Conservation (phyloP, 179 eudicot species). For the Vitellaria paradoxa region DNA sequence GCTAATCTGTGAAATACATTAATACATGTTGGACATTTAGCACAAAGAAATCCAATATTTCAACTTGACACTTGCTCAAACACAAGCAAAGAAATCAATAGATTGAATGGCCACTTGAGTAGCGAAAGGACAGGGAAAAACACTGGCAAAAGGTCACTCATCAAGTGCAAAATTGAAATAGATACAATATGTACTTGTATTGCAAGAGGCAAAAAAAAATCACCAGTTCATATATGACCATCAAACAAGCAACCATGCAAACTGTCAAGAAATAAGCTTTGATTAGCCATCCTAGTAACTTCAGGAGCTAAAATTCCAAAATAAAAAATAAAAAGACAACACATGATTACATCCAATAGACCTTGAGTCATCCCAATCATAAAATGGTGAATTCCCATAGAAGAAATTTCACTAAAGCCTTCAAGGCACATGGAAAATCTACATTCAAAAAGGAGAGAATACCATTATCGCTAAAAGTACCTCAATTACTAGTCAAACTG, state of each 20-base stretch:
- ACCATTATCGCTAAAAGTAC: neutral
- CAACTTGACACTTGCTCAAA: neutral
- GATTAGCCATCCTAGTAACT: too few relatives aligned
- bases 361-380: too few relatives aligned
- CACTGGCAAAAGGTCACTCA: neutral
- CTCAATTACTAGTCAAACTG: neutral
- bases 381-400: too few relatives aligned
- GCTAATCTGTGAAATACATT: conserved; percentile 5
- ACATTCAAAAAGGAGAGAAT: too few relatives aligned
- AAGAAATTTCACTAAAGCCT: too few relatives aligned
- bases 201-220: neutral
- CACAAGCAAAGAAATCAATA: neutral
- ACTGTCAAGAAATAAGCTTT: neutral
- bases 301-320: too few relatives aligned
- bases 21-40: neutral
- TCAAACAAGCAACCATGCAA: neutral
- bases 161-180: conserved; percentile 5
- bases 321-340: too few relatives aligned
- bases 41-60: neutral
- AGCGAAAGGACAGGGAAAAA: neutral
- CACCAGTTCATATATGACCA: neutral
- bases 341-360: too few relatives aligned
- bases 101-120: neutral
- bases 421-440: too few relatives aligned
- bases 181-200: neutral